Base-by-base conservation (phyloP, 139 green algal species). In the Prasinococcaceae sp. region DNA sequence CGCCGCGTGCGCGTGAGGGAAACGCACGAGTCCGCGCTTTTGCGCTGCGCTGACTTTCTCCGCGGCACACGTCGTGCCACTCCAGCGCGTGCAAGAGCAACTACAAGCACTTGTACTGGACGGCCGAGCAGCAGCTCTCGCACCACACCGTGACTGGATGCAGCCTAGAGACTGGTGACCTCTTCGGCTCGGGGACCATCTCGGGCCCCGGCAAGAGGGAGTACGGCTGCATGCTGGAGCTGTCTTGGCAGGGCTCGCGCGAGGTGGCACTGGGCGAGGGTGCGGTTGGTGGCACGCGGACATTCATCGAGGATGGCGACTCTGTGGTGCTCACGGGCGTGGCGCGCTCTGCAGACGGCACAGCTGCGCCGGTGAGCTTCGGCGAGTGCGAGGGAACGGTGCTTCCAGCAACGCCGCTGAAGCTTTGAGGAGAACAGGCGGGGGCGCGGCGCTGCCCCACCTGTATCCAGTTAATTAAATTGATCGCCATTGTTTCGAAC, bases 131-230 rank as follows among this genome's bases (percentile, higher is more conserved):
- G 76, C 92, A 94, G 84, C 39, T 94, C 0, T 81, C 88, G 1
- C 88, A 97, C 63, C 88, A 96, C 76, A 95, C 81, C 2, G 49
- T 59, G 0, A 73, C 69, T 3, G 88, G 88, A 38, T 96, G 87
- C 77, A 85, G 80, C 49, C 63, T 96, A 44, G 51, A 69, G 3
- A 72, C 88, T 0, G 87, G 87, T 2, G 86, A 90, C 50, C 32
- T 95, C 56, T 59, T 94, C 2, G 86, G 68, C 4, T 86, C 75
- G 0, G 88, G 88, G 9, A 97, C 88, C n/a, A 73, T 94, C 40
- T 86, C 69, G n/a, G 69, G 73, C 0, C 46, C 65, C 14, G 61
- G 41, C 29, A 28, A 47, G 12, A 50, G 37, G 22, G 60, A 54
- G 19, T 39, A 35, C 3, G 82, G 72, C 2, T 79, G 70, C 51